phyloP scores from a whole-genome alignment of 805 yeast genomes.

The Schwanniomyces yamadae region DNA sequence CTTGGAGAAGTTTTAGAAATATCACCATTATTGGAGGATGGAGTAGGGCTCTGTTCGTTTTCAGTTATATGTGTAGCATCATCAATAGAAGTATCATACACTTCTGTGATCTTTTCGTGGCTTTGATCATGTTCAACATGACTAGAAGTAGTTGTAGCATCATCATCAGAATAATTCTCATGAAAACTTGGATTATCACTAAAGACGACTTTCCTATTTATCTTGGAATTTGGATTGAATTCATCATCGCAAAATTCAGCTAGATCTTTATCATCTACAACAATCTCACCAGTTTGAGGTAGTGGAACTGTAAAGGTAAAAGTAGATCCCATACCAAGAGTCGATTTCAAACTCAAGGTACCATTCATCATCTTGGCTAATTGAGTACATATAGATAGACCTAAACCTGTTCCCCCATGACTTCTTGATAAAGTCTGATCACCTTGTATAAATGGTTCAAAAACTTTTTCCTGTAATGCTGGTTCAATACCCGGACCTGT shows the following conservation, averaged over 20 bases:
- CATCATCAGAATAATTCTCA: slow-evolving; percentile 1
- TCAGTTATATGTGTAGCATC: neutral
- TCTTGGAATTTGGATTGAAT: slow-evolving; percentile 55
- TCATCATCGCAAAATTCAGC: slow-evolving; percentile 60
- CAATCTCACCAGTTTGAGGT: slow-evolving; percentile 59
- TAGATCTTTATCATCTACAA: slow-evolving; percentile 36
- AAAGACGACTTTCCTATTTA: slow-evolving; percentile 47
- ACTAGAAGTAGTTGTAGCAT: neutral
- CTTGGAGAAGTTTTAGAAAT: neutral
- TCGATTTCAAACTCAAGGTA: slow-evolving; percentile 68
- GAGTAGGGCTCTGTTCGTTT: neutral
- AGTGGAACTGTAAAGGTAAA: slow-evolving; percentile 80
- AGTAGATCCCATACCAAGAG: slow-evolving; percentile 79
- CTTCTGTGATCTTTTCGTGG: too few species aligned
- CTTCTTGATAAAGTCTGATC: slow-evolving; percentile 90
- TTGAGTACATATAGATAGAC: slow-evolving; percentile 85
- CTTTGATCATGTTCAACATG: neutral
- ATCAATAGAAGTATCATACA: too few species aligned
- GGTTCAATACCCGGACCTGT: slow-evolving; percentile 95
- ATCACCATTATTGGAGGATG: neutral
- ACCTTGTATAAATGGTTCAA: slow-evolving; percentile 97
- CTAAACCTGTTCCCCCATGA: slow-evolving; percentile 95
- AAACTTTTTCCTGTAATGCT: slow-evolving; percentile 75
- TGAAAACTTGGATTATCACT: slow-evolving; percentile 9
- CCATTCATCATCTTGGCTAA: slow-evolving; percentile 91